phyloP scores from a whole-genome alignment of 2,329 filamentous ascomycete species.

The Phaeosphaeriaceae sp. region DNA sequence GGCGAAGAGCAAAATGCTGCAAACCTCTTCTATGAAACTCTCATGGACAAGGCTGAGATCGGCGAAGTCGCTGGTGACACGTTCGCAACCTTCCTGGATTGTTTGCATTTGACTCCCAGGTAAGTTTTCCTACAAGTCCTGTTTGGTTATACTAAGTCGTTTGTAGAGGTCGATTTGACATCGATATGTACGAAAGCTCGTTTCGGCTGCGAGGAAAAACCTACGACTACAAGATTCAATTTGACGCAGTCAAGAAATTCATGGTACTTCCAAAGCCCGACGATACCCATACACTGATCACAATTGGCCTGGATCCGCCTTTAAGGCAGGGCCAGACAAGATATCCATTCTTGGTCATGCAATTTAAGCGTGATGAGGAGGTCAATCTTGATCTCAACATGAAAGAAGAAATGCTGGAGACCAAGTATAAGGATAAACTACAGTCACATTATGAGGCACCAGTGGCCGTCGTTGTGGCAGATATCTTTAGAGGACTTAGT shows the following conservation, averaged over 20 bases:
- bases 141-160: constrained; percentile 22
- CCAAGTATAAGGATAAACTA: constrained; percentile 88
- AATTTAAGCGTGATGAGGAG: constrained; percentile 97
- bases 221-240: constrained; percentile 99
- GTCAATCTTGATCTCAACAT: constrained; percentile 96
- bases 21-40: constrained; percentile 95
- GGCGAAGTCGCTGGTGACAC: constrained; percentile 98
- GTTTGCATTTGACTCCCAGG: constrained; percentile 95
- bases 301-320: constrained; percentile 91
- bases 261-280: constrained; percentile 99
- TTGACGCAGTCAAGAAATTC: constrained; percentile 97
- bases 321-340: constrained; percentile 95
- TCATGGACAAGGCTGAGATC: constrained; percentile 99
- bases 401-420: constrained; percentile 83
- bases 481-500: constrained; percentile 92
- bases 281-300: constrained; percentile 93
- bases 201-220: constrained; percentile 98
- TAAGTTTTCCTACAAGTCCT: constrained; percentile 48
- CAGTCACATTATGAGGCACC: constrained; percentile 86
- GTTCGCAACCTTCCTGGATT: constrained; percentile 95
- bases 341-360: constrained; percentile 99
- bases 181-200: constrained; percentile 98
- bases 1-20: constrained; percentile 91
- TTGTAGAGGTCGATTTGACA: constrained; percentile 93
- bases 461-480: constrained; percentile 89